A percentile compares a stretch with the other conserved stretches of the same genome.
phyloP scores from a whole-genome alignment of 1,139 yeast genomes.

The Kluyveromyces sp. region DNA sequence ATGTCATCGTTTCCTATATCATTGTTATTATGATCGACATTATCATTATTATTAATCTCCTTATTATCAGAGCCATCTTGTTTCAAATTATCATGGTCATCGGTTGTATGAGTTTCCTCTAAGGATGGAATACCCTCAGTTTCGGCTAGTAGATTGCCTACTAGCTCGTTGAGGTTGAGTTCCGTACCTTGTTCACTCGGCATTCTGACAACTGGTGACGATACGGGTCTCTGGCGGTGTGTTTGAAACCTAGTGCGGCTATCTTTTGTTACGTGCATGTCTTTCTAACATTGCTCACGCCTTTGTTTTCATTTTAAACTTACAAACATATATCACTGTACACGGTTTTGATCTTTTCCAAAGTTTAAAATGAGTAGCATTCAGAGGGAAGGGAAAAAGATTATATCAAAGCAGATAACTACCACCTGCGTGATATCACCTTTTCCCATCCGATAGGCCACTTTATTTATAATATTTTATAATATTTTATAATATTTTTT shows the following conservation, averaged over 20 bases:
- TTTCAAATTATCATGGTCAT: conserved; percentile 1
- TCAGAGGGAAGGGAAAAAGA: neutral
- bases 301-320: neutral
- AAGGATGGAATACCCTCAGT: conserved; percentile 13
- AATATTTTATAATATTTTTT: no score
- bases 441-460: no score
- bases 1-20: conserved; percentile 8
- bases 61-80: no score
- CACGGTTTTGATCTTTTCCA: neutral
- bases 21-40: conserved; percentile 4
- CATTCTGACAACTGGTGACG: conserved; percentile 6
- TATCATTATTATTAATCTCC: neutral
- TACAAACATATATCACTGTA: neutral
- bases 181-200: conserved; percentile 23
- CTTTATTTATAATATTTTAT: no score
- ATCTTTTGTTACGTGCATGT: neutral
- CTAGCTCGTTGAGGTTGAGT: conserved; percentile 26
- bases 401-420: no score
- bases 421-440: no score
- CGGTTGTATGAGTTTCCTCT: conserved; percentile 7
- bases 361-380: neutral
- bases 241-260: neutral
- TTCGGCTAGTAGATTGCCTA: conserved; percentile 25
- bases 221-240: no score
- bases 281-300: neutral